phyloP scores from a whole-genome alignment of 192 early-diverging fungal genomes.

The Coemansia guatemalensis region DNA sequence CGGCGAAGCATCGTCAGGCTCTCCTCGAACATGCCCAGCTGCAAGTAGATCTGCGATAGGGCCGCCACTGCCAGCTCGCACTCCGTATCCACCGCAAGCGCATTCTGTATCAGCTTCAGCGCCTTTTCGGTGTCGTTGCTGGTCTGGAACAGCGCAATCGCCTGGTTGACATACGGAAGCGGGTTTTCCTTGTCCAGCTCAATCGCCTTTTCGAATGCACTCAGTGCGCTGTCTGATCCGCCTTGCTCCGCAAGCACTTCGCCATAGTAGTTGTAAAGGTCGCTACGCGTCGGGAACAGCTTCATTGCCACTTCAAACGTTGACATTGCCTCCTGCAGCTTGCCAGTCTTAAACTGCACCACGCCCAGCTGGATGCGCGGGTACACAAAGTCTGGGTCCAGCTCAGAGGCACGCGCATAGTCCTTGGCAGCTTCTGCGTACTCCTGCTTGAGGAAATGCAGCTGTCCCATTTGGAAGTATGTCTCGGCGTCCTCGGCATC shows the following conservation, averaged over 20 bases:
- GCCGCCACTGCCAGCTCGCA: slow-evolving; percentile 92
- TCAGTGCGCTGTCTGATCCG: slow-evolving; percentile 75
- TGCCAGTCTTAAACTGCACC: slow-evolving; percentile 86
- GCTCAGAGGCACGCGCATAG: slow-evolving; percentile 74
- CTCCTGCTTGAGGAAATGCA: slow-evolving; percentile 78
- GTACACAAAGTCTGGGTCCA: slow-evolving; percentile 83
- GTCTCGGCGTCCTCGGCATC: slow-evolving; percentile 79
- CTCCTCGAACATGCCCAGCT: slow-evolving; percentile 81
- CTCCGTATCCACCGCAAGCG: slow-evolving; percentile 88
- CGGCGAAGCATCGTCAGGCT: slow-evolving; percentile 83
- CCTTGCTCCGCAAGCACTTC: slow-evolving; percentile 91
- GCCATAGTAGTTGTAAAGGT: slow-evolving; percentile 97
- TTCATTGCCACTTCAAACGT: slow-evolving; percentile 80
- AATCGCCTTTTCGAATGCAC: slow-evolving; percentile 87
- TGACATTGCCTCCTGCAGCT: slow-evolving; percentile 66
- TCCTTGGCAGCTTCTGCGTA: slow-evolving; percentile 78
- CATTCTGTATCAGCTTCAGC: slow-evolving; percentile 72
- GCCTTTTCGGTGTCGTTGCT: slow-evolving; percentile 72
- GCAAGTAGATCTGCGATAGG: slow-evolving; percentile 76
- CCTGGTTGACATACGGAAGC: slow-evolving; percentile 98
- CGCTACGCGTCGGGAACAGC: slow-evolving; percentile 76
- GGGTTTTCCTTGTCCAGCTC: slow-evolving; percentile 78
- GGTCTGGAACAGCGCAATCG: slow-evolving; percentile 76
- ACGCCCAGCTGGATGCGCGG: slow-evolving; percentile 94
- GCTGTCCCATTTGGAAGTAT: slow-evolving; percentile 77